Evolutionary conservation across 495 filamentous ascomycete genomes (phyloP).

Genomic region (Bombardia bombarda): DNA sequence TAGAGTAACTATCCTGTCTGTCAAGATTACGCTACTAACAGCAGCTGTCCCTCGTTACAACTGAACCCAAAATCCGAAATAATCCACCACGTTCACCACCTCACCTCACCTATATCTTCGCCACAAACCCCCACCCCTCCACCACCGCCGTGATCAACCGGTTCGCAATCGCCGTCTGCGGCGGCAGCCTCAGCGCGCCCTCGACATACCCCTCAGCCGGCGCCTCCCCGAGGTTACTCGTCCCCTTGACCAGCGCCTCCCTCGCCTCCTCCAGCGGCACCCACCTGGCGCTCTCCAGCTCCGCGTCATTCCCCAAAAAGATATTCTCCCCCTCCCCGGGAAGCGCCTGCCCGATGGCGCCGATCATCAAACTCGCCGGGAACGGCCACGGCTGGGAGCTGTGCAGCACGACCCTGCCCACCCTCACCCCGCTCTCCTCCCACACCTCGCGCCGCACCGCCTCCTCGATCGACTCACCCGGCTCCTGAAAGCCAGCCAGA

Average conservation of each 20-base stretch:
- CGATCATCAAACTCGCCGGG: slow-evolving; percentile 86
- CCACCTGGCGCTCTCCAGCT: slow-evolving; percentile 87
- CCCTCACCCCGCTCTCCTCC: slow-evolving; percentile 82
- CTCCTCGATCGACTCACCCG: slow-evolving; percentile 90
- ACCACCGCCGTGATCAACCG: slow-evolving; percentile 50
- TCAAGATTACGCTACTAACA: too few species aligned
- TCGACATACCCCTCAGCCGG: slow-evolving; percentile 61
- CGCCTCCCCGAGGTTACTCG: slow-evolving; percentile 57
- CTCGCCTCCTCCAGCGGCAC: slow-evolving; percentile 61
- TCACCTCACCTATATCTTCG: slow-evolving; percentile 33
- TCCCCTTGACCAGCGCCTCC: slow-evolving; percentile 52
- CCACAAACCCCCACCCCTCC: slow-evolving; percentile 28
- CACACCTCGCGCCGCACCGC: slow-evolving; percentile 91
- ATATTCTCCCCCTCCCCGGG: slow-evolving; percentile 72
- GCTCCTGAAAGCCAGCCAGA: slow-evolving; percentile 91
- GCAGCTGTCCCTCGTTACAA: too few species aligned
- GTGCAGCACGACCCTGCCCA: slow-evolving; percentile 86
- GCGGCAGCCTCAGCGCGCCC: slow-evolving; percentile 63
- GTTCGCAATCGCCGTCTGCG: slow-evolving; percentile 72
- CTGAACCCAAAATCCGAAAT: too few species aligned
- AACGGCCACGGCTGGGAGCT: slow-evolving; percentile 72
- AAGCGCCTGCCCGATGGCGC: slow-evolving; percentile 78
- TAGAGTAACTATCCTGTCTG: too few species aligned
- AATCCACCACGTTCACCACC: neutral
- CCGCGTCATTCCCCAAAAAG: slow-evolving; percentile 76